Base-by-base conservation (phyloP, 2,329 filamentous ascomycete species). In the Xylaria sp. region DNA sequence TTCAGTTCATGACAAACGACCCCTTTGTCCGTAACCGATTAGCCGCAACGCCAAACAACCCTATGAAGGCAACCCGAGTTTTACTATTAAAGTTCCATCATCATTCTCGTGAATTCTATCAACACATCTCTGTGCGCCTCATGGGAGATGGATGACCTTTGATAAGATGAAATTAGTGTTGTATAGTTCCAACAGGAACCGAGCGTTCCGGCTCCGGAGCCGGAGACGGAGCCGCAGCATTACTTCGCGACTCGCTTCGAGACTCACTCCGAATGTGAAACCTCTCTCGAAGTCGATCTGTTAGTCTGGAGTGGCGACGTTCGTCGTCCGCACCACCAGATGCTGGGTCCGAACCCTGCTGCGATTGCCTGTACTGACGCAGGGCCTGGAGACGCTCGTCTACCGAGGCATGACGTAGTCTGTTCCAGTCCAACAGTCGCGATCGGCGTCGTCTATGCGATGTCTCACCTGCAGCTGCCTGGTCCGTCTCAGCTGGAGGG, bases 331-430 rank as follows among this genome's bases (percentile, higher is more conserved):
- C 74, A 1, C 79, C 76, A n/a, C 78, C 77, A 1, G 73, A 76
- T 10, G 79, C 77, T 6, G 67, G 54, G 26, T 67, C 73, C 62
- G 72, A 60, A 13, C 69, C 66, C 46, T 78, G 80, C 68, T 81
- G 82, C 72, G 81, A 82, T 46, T 81, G 78, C 20, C 83, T 80
- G 56, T 85, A 81, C 61, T 84, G 83, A 42, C 88, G 82, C 5
- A 90, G 80, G 6, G 84, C 86, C 63, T 86, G 87, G 63, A 90
- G 87, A n/a, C 88, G 86, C 77, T 90, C 88, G 71, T 89, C 86
- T 3, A 85, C 82, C 0, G 87, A 81, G n/a, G 88, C 88, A 67
- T 89, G 83, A 11, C 88, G 84, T 20, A 90, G 79, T 53, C 86
- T 80, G 70, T 87, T 83, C 54, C 89, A 80, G 71, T 90, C 88